Conservation (phyloP, 2,329 filamentous ascomycete species). For the Ceratocystis albifundus region DNA sequence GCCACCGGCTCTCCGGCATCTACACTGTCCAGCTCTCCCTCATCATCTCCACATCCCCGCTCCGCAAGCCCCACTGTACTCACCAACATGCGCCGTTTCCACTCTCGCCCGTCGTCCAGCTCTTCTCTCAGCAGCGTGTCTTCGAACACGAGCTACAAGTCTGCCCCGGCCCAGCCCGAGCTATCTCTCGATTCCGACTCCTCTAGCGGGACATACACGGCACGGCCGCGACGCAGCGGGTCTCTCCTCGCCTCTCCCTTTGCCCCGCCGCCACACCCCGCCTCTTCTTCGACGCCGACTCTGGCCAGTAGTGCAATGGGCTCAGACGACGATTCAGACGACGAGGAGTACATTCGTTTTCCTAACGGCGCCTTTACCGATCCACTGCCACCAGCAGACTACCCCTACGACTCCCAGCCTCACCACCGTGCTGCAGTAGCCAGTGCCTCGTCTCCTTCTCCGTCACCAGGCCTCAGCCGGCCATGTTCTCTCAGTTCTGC, state of each 20-base stretch:
- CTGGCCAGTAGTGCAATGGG: neutral
- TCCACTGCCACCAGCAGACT: slow-evolving; percentile 8
- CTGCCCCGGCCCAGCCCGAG: slow-evolving; percentile 13
- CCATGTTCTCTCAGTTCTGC: neutral
- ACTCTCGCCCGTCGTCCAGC: slow-evolving; percentile 12
- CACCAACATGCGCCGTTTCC: slow-evolving; percentile 16
- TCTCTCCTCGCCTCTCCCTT: slow-evolving; percentile 6
- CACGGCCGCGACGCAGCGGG: slow-evolving; percentile 5
- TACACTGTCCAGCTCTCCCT: neutral
- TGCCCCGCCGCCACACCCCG: neutral
- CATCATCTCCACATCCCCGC: slow-evolving; percentile 15
- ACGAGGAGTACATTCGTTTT: slow-evolving; percentile 23
- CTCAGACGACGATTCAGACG: slow-evolving; percentile 10
- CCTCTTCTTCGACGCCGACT: neutral
- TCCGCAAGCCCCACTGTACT: slow-evolving; percentile 19
- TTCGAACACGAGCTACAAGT: slow-evolving; percentile 18
- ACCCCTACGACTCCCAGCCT: neutral
- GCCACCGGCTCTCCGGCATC: slow-evolving; percentile 12
- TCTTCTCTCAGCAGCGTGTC: slow-evolving; percentile 10
- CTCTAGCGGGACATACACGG: neutral
- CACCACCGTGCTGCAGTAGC: neutral
- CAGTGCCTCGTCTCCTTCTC: neutral
- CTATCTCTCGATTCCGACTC: slow-evolving; percentile 12
- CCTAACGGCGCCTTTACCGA: slow-evolving; percentile 22
- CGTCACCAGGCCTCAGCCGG: neutral